Conservation (phyloP, 1,139 yeast species). For the Yamadazyma mexicana region DNA sequence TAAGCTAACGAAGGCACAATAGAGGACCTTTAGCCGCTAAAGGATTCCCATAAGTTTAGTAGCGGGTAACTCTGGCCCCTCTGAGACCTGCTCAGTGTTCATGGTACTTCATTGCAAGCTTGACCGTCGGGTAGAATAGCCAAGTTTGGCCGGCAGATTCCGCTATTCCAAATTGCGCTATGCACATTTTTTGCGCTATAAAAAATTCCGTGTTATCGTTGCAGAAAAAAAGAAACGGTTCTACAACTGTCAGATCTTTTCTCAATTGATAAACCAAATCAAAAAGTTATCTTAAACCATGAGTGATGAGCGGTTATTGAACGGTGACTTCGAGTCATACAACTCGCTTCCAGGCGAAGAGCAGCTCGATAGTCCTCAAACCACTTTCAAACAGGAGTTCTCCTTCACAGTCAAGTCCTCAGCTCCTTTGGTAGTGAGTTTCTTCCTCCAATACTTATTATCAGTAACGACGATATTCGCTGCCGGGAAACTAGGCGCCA, state of each 20-base stretch:
- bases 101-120: no score
- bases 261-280: not conserved
- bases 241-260: not conserved
- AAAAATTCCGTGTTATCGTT: not conserved
- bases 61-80: no score
- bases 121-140: not conserved
- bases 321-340: conserved; percentile 24
- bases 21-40: no score
- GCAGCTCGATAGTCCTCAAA: conserved; percentile 4
- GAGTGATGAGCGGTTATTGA: conserved; percentile 33
- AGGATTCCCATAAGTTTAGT: no score
- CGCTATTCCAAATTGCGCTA: not conserved
- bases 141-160: not conserved
- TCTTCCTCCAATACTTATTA: conserved; percentile 49
- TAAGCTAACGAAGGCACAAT: no score
- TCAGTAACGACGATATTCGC: conserved; percentile 50
- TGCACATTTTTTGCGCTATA: not conserved
- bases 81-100: no score
- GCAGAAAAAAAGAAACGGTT: not conserved
- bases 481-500: conserved; percentile 48
- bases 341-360: conserved; percentile 8
- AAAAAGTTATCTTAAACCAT: conserved; percentile 12
- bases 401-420: conserved; percentile 36
- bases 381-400: conserved; percentile 22
- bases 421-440: conserved; percentile 47